A percentile compares a stretch with the other conserved stretches of the same genome.
Conservation (phyloP, 805 yeast genomes). For the Dipodascopsis uninucleata region DNA sequence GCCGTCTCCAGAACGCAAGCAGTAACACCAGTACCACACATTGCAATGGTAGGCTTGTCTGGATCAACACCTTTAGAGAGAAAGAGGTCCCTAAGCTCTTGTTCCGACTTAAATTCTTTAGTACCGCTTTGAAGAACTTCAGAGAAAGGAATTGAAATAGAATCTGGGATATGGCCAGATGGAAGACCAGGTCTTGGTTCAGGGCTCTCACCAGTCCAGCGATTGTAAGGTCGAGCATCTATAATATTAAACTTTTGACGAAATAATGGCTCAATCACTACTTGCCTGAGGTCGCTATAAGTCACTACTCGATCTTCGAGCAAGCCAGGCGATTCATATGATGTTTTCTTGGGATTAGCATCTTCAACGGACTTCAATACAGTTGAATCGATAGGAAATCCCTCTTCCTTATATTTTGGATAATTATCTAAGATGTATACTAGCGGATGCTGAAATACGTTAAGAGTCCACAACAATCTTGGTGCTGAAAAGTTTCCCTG, state of each 20-base stretch:
- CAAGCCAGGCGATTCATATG: conserved; percentile 34
- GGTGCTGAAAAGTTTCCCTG: conserved; percentile 84
- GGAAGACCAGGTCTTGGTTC: conserved; percentile 88
- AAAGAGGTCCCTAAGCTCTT: conserved; percentile 49
- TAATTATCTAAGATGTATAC: conserved; percentile 71
- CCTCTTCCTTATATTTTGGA: conserved; percentile 46
- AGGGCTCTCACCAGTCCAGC: conserved; percentile 75
- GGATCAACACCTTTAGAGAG: conserved; percentile 41
- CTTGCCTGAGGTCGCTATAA: conserved; percentile 60
- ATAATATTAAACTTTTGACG: conserved; percentile 42
- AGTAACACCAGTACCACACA: conserved; percentile 97
- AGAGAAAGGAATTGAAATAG: conserved; percentile 70
- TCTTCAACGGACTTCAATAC: conserved; percentile 7
- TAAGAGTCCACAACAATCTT: conserved; percentile 87
- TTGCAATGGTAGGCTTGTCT: conserved; percentile 66
- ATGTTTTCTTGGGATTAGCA: conserved; percentile 21
- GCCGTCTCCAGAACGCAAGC: conserved; percentile 86
- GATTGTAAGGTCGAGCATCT: conserved; percentile 75
- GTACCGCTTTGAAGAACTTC: conserved; percentile 51
- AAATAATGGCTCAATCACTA: conserved; percentile 42
- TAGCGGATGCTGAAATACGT: conserved; percentile 69
- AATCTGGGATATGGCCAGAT: conserved; percentile 86
- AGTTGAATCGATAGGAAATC: conserved; percentile 46
- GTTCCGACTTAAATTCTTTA: conserved; percentile 47
- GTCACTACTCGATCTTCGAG: conserved; percentile 52